A percentile compares a stretch with the other conserved stretches of the same genome.
Conservation (phyloP, 768 basidiomycete species). For the Dentipellis sp. region DNA sequence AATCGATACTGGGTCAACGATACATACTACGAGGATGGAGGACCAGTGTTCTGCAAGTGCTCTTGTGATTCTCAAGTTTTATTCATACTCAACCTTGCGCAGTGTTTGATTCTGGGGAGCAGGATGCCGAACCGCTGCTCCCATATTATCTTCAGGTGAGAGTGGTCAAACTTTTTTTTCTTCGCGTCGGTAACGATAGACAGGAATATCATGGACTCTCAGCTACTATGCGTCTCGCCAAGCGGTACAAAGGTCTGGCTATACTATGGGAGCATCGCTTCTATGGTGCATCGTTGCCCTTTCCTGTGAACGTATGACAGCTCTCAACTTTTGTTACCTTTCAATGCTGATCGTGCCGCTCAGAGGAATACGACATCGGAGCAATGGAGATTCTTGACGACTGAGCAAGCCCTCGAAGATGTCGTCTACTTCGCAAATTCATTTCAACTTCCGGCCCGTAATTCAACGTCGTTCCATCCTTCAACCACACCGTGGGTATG, state of each 20-base stretch:
- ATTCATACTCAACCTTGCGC: background rate
- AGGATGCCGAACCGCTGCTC: background rate
- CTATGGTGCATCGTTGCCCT: slow-evolving; percentile 32
- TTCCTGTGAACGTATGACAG: background rate
- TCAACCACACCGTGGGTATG: slow-evolving; percentile 36
- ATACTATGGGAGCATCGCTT: slow-evolving; percentile 44
- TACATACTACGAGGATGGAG: slow-evolving; percentile 36
- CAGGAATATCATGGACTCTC: slow-evolving; percentile 42
- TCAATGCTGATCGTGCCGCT: background rate
- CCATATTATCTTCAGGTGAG: background rate
- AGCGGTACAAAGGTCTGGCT: slow-evolving; percentile 35
- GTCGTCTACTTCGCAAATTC: background rate
- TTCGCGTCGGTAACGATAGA: background rate
- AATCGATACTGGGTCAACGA: slow-evolving; percentile 43
- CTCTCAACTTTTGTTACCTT: background rate
- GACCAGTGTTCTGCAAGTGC: slow-evolving; percentile 35
- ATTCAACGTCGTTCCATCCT: slow-evolving; percentile 30
- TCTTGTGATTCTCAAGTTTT: background rate
- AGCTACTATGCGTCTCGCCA: slow-evolving; percentile 37
- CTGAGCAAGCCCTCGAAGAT: background rate
- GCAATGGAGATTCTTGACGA: background rate
- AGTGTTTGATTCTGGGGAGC: background rate
- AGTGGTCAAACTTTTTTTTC: background rate
- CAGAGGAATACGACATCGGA: background rate
- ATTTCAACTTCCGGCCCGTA: background rate